Base-by-base conservation (phyloP, 805 yeast genomes). In the Candida jianshihensis region DNA sequence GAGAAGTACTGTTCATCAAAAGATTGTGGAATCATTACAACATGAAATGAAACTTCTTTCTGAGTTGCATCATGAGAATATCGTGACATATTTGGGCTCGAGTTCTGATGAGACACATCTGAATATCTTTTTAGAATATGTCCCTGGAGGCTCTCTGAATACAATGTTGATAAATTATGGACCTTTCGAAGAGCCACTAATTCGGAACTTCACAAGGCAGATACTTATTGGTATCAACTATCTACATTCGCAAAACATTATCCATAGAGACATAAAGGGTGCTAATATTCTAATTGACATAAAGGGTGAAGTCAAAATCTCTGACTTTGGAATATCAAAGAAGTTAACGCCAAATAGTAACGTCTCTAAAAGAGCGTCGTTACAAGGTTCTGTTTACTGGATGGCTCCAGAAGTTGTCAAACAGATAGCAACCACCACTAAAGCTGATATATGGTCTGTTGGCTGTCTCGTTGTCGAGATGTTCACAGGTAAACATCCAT, bases 321-420 rank as follows among this genome's bases (percentile, higher is more conserved):
- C 90, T 25, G 95, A 86, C 59, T 86, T 86, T 54, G 95, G 95
- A 24, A 81, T 86, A 26, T 81, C 92, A 16, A 75, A 75, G 41
- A 78, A 77, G 40, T 61, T 78, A 7, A 80, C 83, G 27, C 77
- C 83, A 24, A 57, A 56, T 49, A 60, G 49, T 35, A 42, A 50
- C 19, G 55, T 47, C 25, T 59, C 60, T 30, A 75, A 73, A 44
- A 72, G 97, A 30, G 89, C 85, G 2, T 87, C 96, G 0, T 62
- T 87, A 36, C 97, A 90, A 59, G 98, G 98, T 0, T 86, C 96
- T 0, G 88, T 90, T 0, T 92, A 81, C 54, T 92, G 98, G 97
- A 92, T 92, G 98, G 97, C 98, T 0, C 98, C 98, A 0, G 98
- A 92, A 56, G 97, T 92, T 8, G 97, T 92, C 14, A 86, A 88